Base-by-base conservation (phyloP, 164 flowering plant species). In the Vitis labrusca region DNA sequence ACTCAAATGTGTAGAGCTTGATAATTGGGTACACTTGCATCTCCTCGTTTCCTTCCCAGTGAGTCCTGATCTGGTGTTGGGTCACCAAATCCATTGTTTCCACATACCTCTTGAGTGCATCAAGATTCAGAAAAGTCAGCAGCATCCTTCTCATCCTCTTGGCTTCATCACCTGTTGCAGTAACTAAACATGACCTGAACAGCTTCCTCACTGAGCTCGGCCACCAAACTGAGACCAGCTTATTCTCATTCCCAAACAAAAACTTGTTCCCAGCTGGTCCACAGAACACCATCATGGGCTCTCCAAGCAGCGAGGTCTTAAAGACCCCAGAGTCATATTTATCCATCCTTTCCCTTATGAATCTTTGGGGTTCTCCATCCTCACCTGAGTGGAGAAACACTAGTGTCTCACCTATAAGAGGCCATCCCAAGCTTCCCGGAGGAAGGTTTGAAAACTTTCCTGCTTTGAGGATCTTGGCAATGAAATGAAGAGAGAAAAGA, bases 361-460 rank as follows among this genome's bases (percentile, higher is more conserved):
- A 73, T 1, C 17, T 69, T 55, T 59, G 71, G 0, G 81, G 81
- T 10, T 13, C 32, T 17, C 76, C 77, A 5, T 47, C 8, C 13
- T 23, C 10, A 14, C 23, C 29, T 0, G 78, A 47, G 3, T 37
- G 2, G 2, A 76, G 16, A 54, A 61, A 71, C 13, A 58, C 66
- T 7, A 82, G 55, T 2, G 79, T 72, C 53, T 82, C 82, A 11
- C 82, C 85, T 0, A 79, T 13, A 9, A 75, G 3, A 1, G 82
- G 85, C 80, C 74, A 77, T 8, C 85, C 83, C 1, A 30, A 23
- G 61, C 71, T 77, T 9, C 85, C 83, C 1, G 82, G 85, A 61
- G 85, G 82, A 47, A 76, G 30, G 12, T 13, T 64, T 50, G 64
- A 54, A 61, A 12, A 48, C 51, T 47, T 10, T 17, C 52, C 30